Percentiles rank a stretch among this genome's conserved stretches.
These are phyloP conservation scores for Pisolithus microcarpus DNA, from an alignment of 768 basidiomycete genomes.

Conservation along the genomic window DNA sequence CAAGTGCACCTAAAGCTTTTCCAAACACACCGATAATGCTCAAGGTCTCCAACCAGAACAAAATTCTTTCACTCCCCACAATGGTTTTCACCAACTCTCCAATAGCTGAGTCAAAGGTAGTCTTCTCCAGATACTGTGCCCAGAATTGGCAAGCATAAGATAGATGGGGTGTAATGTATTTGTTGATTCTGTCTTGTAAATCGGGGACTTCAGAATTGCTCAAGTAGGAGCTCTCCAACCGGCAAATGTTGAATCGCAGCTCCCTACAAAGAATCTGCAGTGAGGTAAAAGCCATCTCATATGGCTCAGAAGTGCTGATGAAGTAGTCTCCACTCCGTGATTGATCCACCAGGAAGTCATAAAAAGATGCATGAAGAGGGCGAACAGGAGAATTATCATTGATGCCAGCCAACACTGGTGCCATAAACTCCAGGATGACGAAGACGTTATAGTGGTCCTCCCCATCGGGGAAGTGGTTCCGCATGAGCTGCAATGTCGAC, in stretches of 20 bases:
- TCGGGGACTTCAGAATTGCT: slow-evolving; percentile 19
- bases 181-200: background rate
- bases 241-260: slow-evolving; percentile 31
- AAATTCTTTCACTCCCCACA: slow-evolving; percentile 3
- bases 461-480: background rate
- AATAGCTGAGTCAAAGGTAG: background rate
- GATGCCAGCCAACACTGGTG: slow-evolving; percentile 5
- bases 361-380: slow-evolving; percentile 22
- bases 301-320: slow-evolving; percentile 8
- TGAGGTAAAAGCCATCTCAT: slow-evolving; percentile 14
- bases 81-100: background rate
- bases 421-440: background rate
- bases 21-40: background rate
- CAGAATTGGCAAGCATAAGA: slow-evolving; percentile 9
- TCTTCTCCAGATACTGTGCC: slow-evolving; percentile 1
- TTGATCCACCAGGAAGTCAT: slow-evolving; percentile 17
- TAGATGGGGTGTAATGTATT: slow-evolving; percentile 1
- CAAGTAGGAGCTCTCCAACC: slow-evolving; percentile 24
- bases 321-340: slow-evolving; percentile 9
- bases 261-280: slow-evolving; percentile 22
- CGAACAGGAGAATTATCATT: slow-evolving; percentile 3
- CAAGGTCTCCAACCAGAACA: slow-evolving; percentile 6
- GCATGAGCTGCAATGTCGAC: background rate
- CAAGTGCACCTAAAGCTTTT: background rate
- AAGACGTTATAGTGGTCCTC: background rate